Percentiles rank a stretch among this genome's conserved stretches.
These are phyloP conservation scores for Alternaria dauci DNA, from an alignment of 2,329 filamentous ascomycete genomes.

Conservation along the genomic window DNA sequence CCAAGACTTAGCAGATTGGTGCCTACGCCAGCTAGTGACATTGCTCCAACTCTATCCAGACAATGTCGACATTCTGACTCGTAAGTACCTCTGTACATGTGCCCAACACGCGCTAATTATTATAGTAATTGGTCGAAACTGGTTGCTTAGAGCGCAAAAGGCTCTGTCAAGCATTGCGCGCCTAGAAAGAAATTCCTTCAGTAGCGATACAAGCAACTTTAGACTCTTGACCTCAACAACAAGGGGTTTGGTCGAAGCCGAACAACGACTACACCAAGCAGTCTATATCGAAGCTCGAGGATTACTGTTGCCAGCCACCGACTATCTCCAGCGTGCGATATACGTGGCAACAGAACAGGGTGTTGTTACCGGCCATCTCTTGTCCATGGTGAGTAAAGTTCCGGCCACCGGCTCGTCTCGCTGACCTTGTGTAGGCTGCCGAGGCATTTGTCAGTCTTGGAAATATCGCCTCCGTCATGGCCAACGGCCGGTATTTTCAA, in stretches of 20 bases:
- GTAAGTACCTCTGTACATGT: conserved; percentile 39
- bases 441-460: conserved; percentile 63
- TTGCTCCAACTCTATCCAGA: conserved; percentile 57
- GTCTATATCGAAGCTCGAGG: conserved; percentile 64
- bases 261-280: conserved; percentile 42
- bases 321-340: conserved; percentile 60
- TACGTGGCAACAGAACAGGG: conserved; percentile 53
- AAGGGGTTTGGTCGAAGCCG: conserved; percentile 6
- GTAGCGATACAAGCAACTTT: conserved; percentile 46
- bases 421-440: conserved; percentile 47
- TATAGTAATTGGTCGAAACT: conserved; percentile 60
- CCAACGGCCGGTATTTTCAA: conserved; percentile 56
- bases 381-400: conserved; percentile 51
- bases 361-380: conserved; percentile 53
- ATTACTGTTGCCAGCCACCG: conserved; percentile 60
- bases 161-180: conserved; percentile 59
- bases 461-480: conserved; percentile 57
- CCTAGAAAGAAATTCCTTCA: conserved; percentile 53
- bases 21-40: conserved; percentile 57
- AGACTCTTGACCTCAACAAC: conserved; percentile 17
- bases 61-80: conserved; percentile 54
- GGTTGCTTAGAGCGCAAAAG: conserved; percentile 62
- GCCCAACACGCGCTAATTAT: background rate
- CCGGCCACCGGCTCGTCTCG: conserved; percentile 10
- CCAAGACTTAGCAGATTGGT: conserved; percentile 60